Base-by-base conservation (phyloP, 495 filamentous ascomycete genomes). In the Neurospora tetrasperma region DNA sequence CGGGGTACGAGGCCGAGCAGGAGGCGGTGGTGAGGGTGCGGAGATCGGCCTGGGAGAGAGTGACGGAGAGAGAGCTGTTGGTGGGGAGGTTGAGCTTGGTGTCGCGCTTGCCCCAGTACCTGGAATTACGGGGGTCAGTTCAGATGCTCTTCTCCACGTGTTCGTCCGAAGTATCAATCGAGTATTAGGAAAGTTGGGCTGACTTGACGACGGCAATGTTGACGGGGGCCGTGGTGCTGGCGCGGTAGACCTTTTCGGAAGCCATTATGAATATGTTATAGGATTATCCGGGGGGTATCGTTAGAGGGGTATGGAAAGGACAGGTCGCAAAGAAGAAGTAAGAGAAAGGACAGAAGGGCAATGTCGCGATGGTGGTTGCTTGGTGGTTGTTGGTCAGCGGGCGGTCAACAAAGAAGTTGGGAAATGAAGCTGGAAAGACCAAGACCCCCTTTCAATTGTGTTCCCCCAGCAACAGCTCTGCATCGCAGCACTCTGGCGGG, bases 151-250 rank as follows among this genome's bases (percentile, higher is more conserved):
- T n/a, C 54, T 31, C 54, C 23, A 62, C 54, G 71, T 27, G 20
- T 72, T 71, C 20, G 9, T 44, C 27, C 31, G 18, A 41, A 31
- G 7, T 59, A 31, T n/a, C 42, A 8, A 9, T 38, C 35, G 12
- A 42, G 1, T 7, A 40, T 39, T 41, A 35, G 42, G 8, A 35
- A 27, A 27, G 35, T 31, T 41, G 18, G 41, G 38, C 86, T 72
- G 85, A 96, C 93, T 99, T 99, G 82, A 99, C 95, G 43, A 99
- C 96, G 71, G 96, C 96, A 79, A 99, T 99, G 85, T 99, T 99
- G 76, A 99, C 96, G 18, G 96, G 96, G 35, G 96, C 96, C 42
- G 94, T 97, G 66, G 95, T 98, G 84, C 92, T 97, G 70, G 96
- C 94, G 78, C 92, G 90, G 86, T 94, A 94, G 78, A 98, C 82